A percentile compares a stretch with the other conserved stretches of the same genome.
Conservation (phyloP, 305 asterid species). For the Fraxinus albicans region DNA sequence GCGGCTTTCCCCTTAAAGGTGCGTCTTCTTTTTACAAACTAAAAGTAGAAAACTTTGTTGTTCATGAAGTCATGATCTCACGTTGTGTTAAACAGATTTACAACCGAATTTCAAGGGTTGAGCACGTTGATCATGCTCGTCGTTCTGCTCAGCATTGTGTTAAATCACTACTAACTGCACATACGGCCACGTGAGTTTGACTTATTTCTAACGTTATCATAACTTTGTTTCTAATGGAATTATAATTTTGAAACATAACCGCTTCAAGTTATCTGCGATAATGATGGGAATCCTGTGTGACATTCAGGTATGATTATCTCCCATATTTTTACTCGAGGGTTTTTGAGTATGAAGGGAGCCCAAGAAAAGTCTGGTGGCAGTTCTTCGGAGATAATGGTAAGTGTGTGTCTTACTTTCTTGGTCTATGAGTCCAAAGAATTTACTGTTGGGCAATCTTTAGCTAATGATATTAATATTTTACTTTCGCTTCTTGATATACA, state of each 20-base stretch:
- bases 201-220: slow-evolving; percentile 12
- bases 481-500: slow-evolving; percentile 32
- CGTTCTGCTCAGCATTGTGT: slow-evolving; percentile 90
- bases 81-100: slow-evolving; percentile 53
- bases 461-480: slow-evolving; percentile 20
- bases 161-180: slow-evolving; percentile 73
- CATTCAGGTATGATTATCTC: slow-evolving; percentile 80
- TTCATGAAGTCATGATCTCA: slow-evolving; percentile 20
- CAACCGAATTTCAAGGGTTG: slow-evolving; percentile 80
- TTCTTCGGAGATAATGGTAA: slow-evolving; percentile 92
- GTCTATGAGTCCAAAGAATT: not conserved
- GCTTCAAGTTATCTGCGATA: not conserved
- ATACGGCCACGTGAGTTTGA: slow-evolving; percentile 58
- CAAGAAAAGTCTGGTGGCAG: slow-evolving; percentile 98
- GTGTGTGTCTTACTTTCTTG: slow-evolving; percentile 6
- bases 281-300: not conserved
- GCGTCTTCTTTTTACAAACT: slow-evolving; percentile 20
- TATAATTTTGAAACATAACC: slow-evolving; percentile 6
- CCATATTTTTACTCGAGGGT: slow-evolving; percentile 94
- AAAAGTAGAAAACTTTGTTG: not conserved
- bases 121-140: slow-evolving; percentile 98
- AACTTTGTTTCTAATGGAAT: slow-evolving; percentile 5
- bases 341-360: slow-evolving; percentile 92
- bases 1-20: slow-evolving; percentile 99
- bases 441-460: not conserved